A percentile compares a stretch with the other conserved stretches of the same genome.
These are phyloP conservation scores for Thalassiosira mediterranea DNA, from an alignment of 352 stramenopile species.

Conservation along the genomic window DNA sequence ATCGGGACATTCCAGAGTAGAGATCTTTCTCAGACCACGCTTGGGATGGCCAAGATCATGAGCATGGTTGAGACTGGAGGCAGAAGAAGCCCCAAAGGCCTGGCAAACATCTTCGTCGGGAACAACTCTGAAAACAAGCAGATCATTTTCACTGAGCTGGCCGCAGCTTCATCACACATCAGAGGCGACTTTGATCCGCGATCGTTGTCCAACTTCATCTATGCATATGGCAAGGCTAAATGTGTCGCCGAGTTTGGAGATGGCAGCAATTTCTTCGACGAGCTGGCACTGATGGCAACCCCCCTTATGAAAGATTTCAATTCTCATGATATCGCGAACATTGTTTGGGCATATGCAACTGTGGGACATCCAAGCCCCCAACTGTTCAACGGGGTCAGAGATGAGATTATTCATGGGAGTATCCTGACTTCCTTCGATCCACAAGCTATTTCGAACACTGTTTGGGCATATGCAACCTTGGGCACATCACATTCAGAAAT, in stretches of 20 bases:
- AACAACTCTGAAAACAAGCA: constrained; percentile 17
- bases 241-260: background rate
- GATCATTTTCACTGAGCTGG: constrained; percentile 10
- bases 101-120: constrained; percentile 7
- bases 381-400: no score
- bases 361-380: background rate
- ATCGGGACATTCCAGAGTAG: background rate
- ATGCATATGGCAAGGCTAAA: background rate
- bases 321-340: background rate
- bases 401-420: no score
- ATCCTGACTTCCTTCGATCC: constrained; percentile 1
- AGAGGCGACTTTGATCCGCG: constrained; percentile 6
- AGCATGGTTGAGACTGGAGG: background rate
- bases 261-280: constrained; percentile 4
- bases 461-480: background rate
- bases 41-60: background rate
- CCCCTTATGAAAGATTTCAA: background rate
- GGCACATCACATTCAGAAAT: background rate
- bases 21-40: background rate
- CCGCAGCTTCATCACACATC: background rate
- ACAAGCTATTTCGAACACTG: constrained; percentile 10
- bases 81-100: background rate
- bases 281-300: background rate
- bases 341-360: constrained; percentile 6
- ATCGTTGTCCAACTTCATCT: constrained; percentile 6